Base-by-base conservation (phyloP, 2,329 filamentous ascomycete species). In the Diaporthe citriasiana region DNA sequence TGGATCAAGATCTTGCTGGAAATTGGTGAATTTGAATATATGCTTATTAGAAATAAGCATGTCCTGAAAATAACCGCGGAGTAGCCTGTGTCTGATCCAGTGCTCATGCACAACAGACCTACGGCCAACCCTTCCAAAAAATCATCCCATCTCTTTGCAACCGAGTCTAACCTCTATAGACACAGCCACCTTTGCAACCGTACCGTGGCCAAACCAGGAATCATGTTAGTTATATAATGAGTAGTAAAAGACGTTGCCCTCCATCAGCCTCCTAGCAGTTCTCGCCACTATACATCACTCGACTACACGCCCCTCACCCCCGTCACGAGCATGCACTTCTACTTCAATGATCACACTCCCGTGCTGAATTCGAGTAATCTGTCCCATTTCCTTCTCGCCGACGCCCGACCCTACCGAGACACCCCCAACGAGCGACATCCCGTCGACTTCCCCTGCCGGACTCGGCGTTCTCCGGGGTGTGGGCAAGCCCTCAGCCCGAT, bases 251-350 rank as follows among this genome's bases (percentile, higher is more conserved):
- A 60, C 38, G 2, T 60, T 60, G 2, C 57, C 57, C n/a, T 60
- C 38, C 38, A 60, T 60, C 38, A 60, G 10, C n/a, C 57, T 19
- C 57, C 57, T 45, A 30, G 57, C 38, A 45, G 38, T 60, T n/a
- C 38, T 60, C n/a, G 57, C 30, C 57, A 60, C 38, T 25, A 60
- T 38, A 45, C 57, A 60, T 10, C n/a, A 38, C 6, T 60, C 57
- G 8, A 60, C n/a, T 12, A 42, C 38, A 30, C 27, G n/a, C 12
- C 57, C 15, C 13, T 45, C 57, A 19, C 19, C 57, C 38, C 57
- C 15, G 3, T 22, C n/a, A 27, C 15, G n/a, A 13, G n/a, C n/a
- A 12, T 60, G 56, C 27, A 27, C 56, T 40, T 59, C 56, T 40
- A 59, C 35, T 4, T 40, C 56, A 33, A 59, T 42, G 30, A 59